Conservation (phyloP, 495 filamentous ascomycete species). For the Lasiosphaeria ovina region DNA sequence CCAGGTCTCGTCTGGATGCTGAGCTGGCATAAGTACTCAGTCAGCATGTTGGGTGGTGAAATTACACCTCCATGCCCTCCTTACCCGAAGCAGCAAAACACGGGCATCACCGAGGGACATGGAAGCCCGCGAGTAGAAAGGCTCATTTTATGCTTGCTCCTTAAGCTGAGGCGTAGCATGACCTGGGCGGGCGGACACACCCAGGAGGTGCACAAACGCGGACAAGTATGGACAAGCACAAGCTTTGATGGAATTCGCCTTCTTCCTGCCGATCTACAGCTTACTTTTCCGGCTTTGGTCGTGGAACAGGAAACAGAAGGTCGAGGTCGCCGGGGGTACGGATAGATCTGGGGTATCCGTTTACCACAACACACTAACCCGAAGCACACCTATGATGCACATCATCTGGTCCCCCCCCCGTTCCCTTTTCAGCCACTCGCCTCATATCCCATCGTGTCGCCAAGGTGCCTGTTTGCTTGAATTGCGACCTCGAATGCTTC, state of each 20-base stretch:
- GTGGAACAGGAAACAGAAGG: no score
- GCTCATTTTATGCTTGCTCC: no score
- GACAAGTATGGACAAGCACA: no score
- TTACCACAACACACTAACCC: slow-evolving; percentile 11
- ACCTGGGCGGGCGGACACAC: no score
- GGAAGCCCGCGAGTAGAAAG: not conserved
- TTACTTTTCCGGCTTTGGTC: no score
- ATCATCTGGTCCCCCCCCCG: slow-evolving; percentile 21
- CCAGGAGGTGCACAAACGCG: no score
- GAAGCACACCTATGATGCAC: slow-evolving; percentile 11
- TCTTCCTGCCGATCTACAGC: no score
- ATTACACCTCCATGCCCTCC: slow-evolving; percentile 13
- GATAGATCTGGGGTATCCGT: not conserved
- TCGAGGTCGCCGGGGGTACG: no score
- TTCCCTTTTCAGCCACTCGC: slow-evolving; percentile 16
- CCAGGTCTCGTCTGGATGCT: slow-evolving; percentile 4
- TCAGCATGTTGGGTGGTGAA: slow-evolving; percentile 4
- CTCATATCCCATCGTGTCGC: slow-evolving; percentile 1
- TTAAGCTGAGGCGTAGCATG: no score
- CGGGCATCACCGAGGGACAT: slow-evolving; percentile 10
- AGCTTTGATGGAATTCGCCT: no score
- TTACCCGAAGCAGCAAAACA: slow-evolving; percentile 3
- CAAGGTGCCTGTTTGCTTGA: not conserved
- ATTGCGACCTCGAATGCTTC: not conserved
- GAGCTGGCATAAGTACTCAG: slow-evolving; percentile 20